phyloP scores from a whole-genome alignment of 2,329 filamentous ascomycete species.

The Diaporthe capsici region DNA sequence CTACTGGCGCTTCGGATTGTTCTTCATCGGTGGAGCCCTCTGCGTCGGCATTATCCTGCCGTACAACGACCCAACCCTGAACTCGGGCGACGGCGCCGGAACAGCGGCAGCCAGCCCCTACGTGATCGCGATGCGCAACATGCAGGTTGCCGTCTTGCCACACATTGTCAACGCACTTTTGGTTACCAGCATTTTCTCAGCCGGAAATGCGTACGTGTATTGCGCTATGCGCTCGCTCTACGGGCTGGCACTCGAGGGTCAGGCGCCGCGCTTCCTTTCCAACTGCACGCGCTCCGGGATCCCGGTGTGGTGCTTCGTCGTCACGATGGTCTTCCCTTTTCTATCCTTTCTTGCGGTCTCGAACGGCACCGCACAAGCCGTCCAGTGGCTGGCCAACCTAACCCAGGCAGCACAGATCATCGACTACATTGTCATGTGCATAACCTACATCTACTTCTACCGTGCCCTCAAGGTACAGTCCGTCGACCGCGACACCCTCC shows the following conservation, averaged over 20 bases:
- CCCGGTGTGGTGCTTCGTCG: slow-evolving; percentile 69
- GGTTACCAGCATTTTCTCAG: slow-evolving; percentile 42
- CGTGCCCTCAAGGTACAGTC: slow-evolving; percentile 39
- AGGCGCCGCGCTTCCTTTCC: slow-evolving; percentile 59
- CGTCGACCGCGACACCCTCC: slow-evolving; percentile 61
- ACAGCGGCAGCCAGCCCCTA: slow-evolving; percentile 73
- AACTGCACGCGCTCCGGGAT: slow-evolving; percentile 73
- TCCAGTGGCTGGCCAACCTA: slow-evolving; percentile 67
- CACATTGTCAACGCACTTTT: slow-evolving; percentile 70
- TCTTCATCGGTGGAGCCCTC: slow-evolving; percentile 79
- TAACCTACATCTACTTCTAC: slow-evolving; percentile 42
- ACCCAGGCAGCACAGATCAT: slow-evolving; percentile 72
- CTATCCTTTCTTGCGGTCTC: slow-evolving; percentile 48
- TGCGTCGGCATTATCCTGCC: slow-evolving; percentile 77
- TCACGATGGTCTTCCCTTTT: slow-evolving; percentile 68
- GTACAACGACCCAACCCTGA: slow-evolving; percentile 71
- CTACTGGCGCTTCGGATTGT: slow-evolving; percentile 79
- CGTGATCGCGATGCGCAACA: slow-evolving; percentile 72
- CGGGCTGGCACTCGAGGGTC: slow-evolving; percentile 40
- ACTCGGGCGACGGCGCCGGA: slow-evolving; percentile 56
- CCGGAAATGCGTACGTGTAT: slow-evolving; percentile 42
- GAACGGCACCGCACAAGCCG: slow-evolving; percentile 40
- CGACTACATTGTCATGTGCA: slow-evolving; percentile 67
- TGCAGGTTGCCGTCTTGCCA: slow-evolving; percentile 67
- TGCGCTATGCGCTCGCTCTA: slow-evolving; percentile 43